Conservation (phyloP, 345 rosid genomes). For the Cochlearia excelsa region DNA sequence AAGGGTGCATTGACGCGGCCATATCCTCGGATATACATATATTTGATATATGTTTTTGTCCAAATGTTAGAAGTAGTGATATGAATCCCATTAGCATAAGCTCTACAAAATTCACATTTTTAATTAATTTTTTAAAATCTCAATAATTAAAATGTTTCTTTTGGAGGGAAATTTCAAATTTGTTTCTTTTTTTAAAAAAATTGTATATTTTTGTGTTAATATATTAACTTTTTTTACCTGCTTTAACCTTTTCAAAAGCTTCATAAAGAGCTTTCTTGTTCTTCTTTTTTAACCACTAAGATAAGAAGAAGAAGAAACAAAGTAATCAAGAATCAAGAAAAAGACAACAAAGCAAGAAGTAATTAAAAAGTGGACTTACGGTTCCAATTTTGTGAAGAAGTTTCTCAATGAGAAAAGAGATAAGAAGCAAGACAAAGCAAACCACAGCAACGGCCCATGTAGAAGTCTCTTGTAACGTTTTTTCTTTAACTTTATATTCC, state of each 20-base stretch:
- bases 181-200: no score
- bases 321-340: conserved; percentile 6
- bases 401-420: conserved; percentile 55
- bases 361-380: conserved; percentile 16
- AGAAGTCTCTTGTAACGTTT: conserved; percentile 52
- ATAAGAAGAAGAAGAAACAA: conserved; percentile 6
- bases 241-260: conserved; percentile 84
- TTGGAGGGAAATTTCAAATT: no score
- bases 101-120: conserved; percentile 41
- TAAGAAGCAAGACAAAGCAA: conserved; percentile 54
- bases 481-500: conserved; percentile 23
- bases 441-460: conserved; percentile 87
- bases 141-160: no score
- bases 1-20: conserved; percentile 73
- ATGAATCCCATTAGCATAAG: conserved; percentile 87
- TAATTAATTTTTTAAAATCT: no score
- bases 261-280: conserved; percentile 68
- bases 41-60: conserved; percentile 43
- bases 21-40: conserved; percentile 57
- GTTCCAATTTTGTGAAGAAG: conserved; percentile 43
- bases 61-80: conserved; percentile 72
- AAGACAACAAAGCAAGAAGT: not conserved
- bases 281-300: conserved; percentile 67
- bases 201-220: no score
- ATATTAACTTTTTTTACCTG: conserved; percentile 43